These are phyloP conservation scores for Peronospora tabacina DNA, from an alignment of 352 stramenopile species.

Conservation along the genomic window DNA sequence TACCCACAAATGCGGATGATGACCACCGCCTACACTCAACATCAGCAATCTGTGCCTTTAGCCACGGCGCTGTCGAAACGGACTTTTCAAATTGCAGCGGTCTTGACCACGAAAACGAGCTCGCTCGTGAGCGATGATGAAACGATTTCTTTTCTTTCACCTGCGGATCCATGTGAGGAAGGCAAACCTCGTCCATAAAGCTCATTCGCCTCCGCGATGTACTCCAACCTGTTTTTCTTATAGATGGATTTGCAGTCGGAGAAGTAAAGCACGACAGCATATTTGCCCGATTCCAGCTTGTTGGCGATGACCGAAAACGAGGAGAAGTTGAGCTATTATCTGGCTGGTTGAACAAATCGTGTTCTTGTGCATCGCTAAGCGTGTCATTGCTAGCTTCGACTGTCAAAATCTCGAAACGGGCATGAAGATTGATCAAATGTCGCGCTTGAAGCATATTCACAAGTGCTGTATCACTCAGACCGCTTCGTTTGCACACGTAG, in stretches of 20 bases:
- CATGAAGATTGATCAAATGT: conserved; percentile 70
- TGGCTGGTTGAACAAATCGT: conserved; percentile 1
- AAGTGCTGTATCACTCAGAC: conserved; percentile 73
- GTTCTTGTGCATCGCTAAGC: conserved; percentile 4
- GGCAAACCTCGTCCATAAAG: conserved; percentile 33
- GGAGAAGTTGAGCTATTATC: conserved; percentile 21
- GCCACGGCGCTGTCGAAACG: conserved; percentile 43
- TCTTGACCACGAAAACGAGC: conserved; percentile 41
- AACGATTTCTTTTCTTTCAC: conserved; percentile 19
- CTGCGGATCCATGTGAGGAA: conserved; percentile 12
- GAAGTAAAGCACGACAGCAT: conserved; percentile 22
- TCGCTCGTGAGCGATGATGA: conserved; percentile 26
- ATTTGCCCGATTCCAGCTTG: conserved; percentile 16
- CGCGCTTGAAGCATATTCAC: conserved; percentile 82
- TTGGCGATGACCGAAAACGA: conserved; percentile 23
- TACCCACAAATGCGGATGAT: conserved; percentile 80
- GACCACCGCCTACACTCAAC: conserved; percentile 80
- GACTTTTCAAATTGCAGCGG: conserved; percentile 32
- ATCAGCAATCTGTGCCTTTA: conserved; percentile 78
- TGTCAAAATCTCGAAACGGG: conserved; percentile 47
- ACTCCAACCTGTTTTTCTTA: conserved; percentile 23
- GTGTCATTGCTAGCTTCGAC: conserved; percentile 21
- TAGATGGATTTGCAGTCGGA: conserved; percentile 11
- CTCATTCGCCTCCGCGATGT: conserved; percentile 55
- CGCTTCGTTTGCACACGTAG: conserved; percentile 79